phyloP scores from a whole-genome alignment of 306 rosid genomes.

The Notholithocarpus densiflorus region DNA sequence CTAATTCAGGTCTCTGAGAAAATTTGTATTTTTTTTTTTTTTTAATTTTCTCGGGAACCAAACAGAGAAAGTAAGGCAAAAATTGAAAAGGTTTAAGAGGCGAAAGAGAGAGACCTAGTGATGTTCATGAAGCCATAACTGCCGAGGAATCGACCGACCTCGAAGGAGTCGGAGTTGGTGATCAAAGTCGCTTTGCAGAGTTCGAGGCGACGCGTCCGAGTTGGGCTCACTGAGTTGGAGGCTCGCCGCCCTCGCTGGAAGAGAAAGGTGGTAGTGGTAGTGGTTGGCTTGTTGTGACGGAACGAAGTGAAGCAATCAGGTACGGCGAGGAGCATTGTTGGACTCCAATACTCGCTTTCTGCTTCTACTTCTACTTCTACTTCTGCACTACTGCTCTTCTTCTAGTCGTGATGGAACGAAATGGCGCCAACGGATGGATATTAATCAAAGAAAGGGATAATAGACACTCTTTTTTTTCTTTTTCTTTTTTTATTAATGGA shows the following conservation, averaged over 20 bases:
- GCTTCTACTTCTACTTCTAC: too few species aligned
- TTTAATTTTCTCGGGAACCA: background rate
- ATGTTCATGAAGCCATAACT: conserved; percentile 92
- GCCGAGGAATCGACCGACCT: conserved; percentile 86
- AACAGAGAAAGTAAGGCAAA: conserved; percentile 5
- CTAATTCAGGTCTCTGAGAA: background rate
- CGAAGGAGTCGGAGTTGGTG: conserved; percentile 68
- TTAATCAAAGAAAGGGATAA: background rate
- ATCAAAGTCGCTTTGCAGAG: conserved; percentile 45
- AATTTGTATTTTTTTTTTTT: background rate
- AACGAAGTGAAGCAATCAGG: conserved; percentile 22
- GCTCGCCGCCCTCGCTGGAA: background rate
- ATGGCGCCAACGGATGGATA: background rate
- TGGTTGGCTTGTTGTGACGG: background rate
- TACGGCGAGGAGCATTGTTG: conserved; percentile 21
- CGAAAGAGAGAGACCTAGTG: conserved; percentile 46
- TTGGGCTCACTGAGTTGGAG: background rate
- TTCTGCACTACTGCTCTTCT: background rate
- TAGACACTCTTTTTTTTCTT: too few species aligned
- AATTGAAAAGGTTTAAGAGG: background rate
- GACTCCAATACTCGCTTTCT: background rate
- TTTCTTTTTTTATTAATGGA: too few species aligned
- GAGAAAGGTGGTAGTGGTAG: background rate
- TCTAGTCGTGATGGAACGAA: background rate
- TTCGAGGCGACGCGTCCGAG: conserved; percentile 27